Base-by-base conservation (phyloP, 2,329 filamentous ascomycete species). In the Apiospora arundinis region DNA sequence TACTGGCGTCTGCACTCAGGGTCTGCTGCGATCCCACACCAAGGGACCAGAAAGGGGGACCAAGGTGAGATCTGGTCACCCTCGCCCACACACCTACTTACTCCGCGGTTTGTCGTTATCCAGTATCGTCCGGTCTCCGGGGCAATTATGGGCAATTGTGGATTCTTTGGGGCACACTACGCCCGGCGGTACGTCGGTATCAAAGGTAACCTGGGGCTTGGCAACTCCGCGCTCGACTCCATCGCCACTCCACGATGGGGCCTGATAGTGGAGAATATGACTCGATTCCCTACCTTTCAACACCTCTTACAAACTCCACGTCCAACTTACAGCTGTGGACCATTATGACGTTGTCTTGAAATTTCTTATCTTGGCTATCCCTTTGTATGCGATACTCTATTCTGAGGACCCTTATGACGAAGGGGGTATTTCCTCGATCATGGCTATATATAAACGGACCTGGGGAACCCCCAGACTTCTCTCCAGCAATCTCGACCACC, bases 381-480 rank as follows among this genome's bases (percentile, higher is more conserved):
- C 46, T 37, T 32, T 60, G 52, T 60, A 37, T 37, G 25, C 52
- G 32, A 69, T 52, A 49, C 67, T 49, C 25, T 25, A 69, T 42
- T n/a, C 16, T 25, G 67, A 69, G 67, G 67, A 44, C 67, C 67
- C 67, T 28, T 37, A 42, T 25, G 67, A 69, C 32, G n/a, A 25
- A 11, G 28, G 32, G 18, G 67, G 28, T 8, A 9, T 16, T 45
- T 37, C 18, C 32, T 48, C 44, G 23, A 37, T 12, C 23, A 40
- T 56, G 67, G 45, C 67, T 69, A 69, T 69, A 69, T 69, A 69
- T 68, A 48, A 37, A 40, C 45, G 67, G 67, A 42, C 46, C 67
- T 69, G 67, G 67, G 67, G 67, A 49, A 46, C 67, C 67, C 67
- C 46, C 46, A 68, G 44, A 49, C 32, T 40, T 69, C 67, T 49